Percentiles rank a stretch among this genome's conserved stretches.
These are phyloP conservation scores for Phytophthora boehmeriae DNA, from an alignment of 352 stramenopile genomes.

Conservation along the genomic window DNA sequence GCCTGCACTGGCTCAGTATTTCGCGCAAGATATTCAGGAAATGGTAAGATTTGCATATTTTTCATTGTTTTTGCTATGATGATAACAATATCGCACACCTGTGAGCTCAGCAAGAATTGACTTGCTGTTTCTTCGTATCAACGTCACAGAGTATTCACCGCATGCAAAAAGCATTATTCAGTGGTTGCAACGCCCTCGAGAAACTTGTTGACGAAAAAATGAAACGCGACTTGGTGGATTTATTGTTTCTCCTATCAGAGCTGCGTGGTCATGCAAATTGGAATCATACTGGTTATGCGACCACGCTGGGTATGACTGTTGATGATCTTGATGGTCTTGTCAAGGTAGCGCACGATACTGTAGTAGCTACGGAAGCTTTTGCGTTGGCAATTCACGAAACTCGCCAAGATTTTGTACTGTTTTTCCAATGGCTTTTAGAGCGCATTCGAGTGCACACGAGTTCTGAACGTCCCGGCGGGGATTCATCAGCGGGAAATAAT, in stretches of 20 bases:
- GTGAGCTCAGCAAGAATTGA: neutral
- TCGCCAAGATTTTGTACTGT: constrained; percentile 58
- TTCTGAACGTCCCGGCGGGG: constrained; percentile 4
- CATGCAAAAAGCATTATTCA: constrained; percentile 60
- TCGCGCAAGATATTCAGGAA: constrained; percentile 84
- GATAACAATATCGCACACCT: neutral
- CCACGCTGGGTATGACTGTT: constrained; percentile 44
- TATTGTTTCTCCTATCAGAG: constrained; percentile 60
- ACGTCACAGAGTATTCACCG: constrained; percentile 54
- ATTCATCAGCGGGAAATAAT: neutral
- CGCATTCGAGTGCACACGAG: constrained; percentile 70
- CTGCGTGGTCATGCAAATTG: constrained; percentile 60
- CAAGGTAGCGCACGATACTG: constrained; percentile 30
- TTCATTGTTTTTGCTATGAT: neutral
- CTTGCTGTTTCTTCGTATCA: neutral
- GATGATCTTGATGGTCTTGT: constrained; percentile 45
- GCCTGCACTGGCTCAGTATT: constrained; percentile 75
- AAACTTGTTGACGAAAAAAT: constrained; percentile 40
- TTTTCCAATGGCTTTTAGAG: constrained; percentile 72
- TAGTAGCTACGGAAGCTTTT: constrained; percentile 55
- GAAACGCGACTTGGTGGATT: constrained; percentile 39
- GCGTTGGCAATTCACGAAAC: constrained; percentile 55
- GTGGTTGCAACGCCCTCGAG: constrained; percentile 45
- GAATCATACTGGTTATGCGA: constrained; percentile 35
- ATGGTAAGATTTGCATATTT: constrained; percentile 46